Conservation (phyloP, 2,329 filamentous ascomycete genomes). For the Clonostachys chloroleuca region DNA sequence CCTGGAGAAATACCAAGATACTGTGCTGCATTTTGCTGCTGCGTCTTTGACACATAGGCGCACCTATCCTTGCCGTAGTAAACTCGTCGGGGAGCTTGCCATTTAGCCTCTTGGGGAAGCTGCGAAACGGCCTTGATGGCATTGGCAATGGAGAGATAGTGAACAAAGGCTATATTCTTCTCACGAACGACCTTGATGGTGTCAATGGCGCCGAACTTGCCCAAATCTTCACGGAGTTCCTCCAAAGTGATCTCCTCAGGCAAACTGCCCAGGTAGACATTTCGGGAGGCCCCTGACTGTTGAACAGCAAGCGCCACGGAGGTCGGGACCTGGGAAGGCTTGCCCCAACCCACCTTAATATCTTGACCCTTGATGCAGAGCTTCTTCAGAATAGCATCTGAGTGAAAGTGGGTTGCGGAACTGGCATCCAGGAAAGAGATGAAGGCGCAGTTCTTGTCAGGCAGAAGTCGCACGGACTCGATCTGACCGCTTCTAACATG, state of each 20-base stretch:
- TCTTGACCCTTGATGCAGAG: conserved; percentile 97
- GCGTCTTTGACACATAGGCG: conserved; percentile 98
- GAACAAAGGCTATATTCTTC: conserved; percentile 96
- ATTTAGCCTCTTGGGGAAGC: conserved; percentile 92
- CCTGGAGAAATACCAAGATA: conserved; percentile 96
- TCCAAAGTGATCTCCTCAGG: conserved; percentile 88
- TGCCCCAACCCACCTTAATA: conserved; percentile 99
- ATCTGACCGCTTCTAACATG: conserved; percentile 97
- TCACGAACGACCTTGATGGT: conserved; percentile 97
- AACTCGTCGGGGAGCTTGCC: conserved; percentile 91
- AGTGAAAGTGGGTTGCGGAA: conserved; percentile 98
- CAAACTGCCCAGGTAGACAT: conserved; percentile 93
- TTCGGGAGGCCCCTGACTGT: conserved; percentile 93
- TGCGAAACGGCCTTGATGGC: conserved; percentile 98
- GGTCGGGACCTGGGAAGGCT: conserved; percentile 95
- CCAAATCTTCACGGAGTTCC: conserved; percentile 88
- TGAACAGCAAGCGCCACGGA: conserved; percentile 97
- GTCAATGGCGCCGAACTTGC: conserved; percentile 94
- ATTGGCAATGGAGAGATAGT: conserved; percentile 95
- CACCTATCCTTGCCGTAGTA: conserved; percentile 99
- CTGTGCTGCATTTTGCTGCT: conserved; percentile 98
- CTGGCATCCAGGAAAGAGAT: conserved; percentile 98
- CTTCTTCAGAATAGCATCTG: conserved; percentile 99
- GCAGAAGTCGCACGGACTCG: conserved; percentile 93
- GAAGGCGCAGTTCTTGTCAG: conserved; percentile 99